Evolutionary conservation across 176 grass and related monocot species (phyloP), one percentile per base, ranked within the genome.

Genomic region (Carex kokanica): DNA sequence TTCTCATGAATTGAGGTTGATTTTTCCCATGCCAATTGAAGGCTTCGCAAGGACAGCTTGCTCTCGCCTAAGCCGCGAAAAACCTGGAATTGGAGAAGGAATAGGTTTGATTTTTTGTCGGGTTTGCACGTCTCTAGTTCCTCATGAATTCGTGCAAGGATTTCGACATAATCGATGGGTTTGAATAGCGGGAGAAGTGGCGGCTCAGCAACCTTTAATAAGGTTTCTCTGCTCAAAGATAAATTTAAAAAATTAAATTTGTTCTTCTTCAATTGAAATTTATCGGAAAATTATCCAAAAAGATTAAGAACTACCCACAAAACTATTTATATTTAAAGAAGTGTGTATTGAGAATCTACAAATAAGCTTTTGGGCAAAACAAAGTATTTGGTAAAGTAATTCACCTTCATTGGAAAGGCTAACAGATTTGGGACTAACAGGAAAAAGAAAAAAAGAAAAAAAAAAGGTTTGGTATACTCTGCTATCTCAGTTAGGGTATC

Each of bases 91-190:
- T 99, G 93, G 41, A 99, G 91, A 78, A 99, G 84, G 77, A 91
- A 92, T 25, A 99, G 89, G 32, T 82, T 90, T 0, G 91, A 89
- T 84, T 32, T 99, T 41, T 93, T 86, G 36, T 95, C 88, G 0
- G 91, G 88, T 38, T 81, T 73, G 86, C 97, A 99, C 15, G 74
- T 86, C 85, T 99, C 97, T 41, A 99, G 81, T 85, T 99, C 93
- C 88, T 99, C 97, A 7, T 99, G 97, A 68, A 99, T 95, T 86
- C 88, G 91, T 11, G 93, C 89, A 83, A 99, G 62, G 70, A 99
- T 82, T 45, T 89, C 89, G 0, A 99, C 97, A 74, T 99, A 95
- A 73, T 95, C 91, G 0, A 82, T 85, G 0, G 96, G 96, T 87
- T 95, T 99, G 60, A 92, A 99, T 67, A 92, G 89, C 0, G 91